Evolutionary conservation across 1,284 basidiomycete species (phyloP).

Genomic region (Ceratobasidium theobromae): DNA sequence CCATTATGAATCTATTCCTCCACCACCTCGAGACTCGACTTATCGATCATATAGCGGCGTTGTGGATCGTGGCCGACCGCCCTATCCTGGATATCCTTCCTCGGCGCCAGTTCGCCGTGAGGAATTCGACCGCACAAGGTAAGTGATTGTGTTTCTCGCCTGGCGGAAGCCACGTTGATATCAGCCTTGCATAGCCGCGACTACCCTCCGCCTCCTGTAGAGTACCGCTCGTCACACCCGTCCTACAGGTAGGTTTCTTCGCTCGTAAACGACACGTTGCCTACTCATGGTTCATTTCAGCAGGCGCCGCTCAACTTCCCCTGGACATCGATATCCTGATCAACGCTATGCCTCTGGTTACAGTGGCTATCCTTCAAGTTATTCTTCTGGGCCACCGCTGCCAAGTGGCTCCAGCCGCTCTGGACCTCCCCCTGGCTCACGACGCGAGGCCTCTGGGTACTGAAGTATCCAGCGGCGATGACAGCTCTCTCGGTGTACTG

Average conservation of each 20-base stretch:
- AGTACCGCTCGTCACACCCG: conserved; percentile 26
- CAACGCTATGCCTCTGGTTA: conserved; percentile 31
- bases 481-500: conserved; percentile 9
- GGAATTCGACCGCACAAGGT: conserved; percentile 26
- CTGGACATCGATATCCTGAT: conserved; percentile 31
- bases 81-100: conserved; percentile 19
- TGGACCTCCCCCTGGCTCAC: conserved; percentile 30
- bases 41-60: background rate
- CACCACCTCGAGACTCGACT: conserved; percentile 11
- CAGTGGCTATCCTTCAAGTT: conserved; percentile 25
- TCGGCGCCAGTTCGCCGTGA: conserved; percentile 17
- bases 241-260: conserved; percentile 15
- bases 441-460: conserved; percentile 29
- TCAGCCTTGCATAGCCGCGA: background rate
- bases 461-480: background rate
- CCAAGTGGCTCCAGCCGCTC: conserved; percentile 22
- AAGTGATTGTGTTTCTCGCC: background rate
- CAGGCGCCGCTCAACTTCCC: conserved; percentile 28
- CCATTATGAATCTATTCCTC: conserved; percentile 17
- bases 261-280: background rate
- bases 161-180: background rate
- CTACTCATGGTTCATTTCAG: background rate
- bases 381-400: conserved; percentile 24
- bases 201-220: conserved; percentile 15
- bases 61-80: conserved; percentile 17